Evolutionary conservation across 164 flowering plant genomes (phyloP).

Genomic region (Nymphaea colorata): DNA sequence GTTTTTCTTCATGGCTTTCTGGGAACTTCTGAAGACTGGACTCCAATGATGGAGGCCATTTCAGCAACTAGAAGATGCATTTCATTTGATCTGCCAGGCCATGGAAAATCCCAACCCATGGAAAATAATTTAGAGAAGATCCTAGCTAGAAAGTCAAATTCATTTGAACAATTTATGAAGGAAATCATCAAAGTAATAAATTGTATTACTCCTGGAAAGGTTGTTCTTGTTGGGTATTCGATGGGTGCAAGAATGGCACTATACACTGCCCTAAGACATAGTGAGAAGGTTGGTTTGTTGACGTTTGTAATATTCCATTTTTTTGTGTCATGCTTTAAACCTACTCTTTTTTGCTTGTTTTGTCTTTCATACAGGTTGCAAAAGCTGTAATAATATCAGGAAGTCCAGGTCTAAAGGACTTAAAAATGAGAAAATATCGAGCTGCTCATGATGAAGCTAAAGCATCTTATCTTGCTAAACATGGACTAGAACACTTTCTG

Average conservation of each 20-base stretch:
- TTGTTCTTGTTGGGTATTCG: slow-evolving; percentile 81
- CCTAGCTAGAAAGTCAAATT: slow-evolving; percentile 20
- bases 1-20: slow-evolving; percentile 83
- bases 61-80: slow-evolving; percentile 76
- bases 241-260: slow-evolving; percentile 95
- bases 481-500: slow-evolving; percentile 56
- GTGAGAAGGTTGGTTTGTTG: slow-evolving; percentile 32
- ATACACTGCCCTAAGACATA: slow-evolving; percentile 57
- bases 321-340: not conserved
- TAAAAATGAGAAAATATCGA: slow-evolving; percentile 32
- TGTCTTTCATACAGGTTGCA: slow-evolving; percentile 23
- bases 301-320: slow-evolving; percentile 2
- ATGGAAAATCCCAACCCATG: slow-evolving; percentile 49
- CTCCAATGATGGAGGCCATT: slow-evolving; percentile 64
- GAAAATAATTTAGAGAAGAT: slow-evolving; percentile 6
- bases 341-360: too few species aligned
- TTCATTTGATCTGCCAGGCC: slow-evolving; percentile 92
- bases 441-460: slow-evolving; percentile 59
- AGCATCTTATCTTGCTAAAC: slow-evolving; percentile 30
- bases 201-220: slow-evolving; percentile 29
- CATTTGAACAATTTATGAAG: slow-evolving; percentile 48
- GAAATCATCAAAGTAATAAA: slow-evolving; percentile 32
- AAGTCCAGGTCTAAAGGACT: slow-evolving; percentile 79
- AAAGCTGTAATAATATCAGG: slow-evolving; percentile 84
- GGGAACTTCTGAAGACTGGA: slow-evolving; percentile 88